These are phyloP conservation scores for Lactarius deliciosus DNA, from an alignment of 768 basidiomycete species.

Conservation along the genomic window DNA sequence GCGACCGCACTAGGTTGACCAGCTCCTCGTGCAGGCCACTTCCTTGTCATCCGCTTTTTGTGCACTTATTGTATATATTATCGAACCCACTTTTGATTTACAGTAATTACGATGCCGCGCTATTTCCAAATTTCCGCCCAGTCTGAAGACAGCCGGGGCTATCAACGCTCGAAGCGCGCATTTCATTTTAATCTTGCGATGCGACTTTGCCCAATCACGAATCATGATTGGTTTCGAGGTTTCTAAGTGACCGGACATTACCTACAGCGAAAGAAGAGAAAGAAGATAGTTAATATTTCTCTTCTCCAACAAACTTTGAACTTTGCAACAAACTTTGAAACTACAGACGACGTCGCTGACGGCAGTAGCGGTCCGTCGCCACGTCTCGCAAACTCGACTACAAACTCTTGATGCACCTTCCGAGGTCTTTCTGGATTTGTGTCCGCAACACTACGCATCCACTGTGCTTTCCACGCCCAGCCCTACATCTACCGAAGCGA, in stretches of 20 bases:
- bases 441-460: neutral
- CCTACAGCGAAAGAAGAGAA: neutral
- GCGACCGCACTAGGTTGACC: slow-evolving; percentile 2
- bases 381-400: neutral
- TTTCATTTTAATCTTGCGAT: neutral
- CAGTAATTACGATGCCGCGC: neutral
- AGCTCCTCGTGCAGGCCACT: neutral
- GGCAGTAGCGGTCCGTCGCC: slow-evolving; percentile 8
- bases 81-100: neutral
- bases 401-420: neutral
- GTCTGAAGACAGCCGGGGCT: neutral
- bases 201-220: neutral
- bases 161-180: neutral
- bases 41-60: neutral
- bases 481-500: neutral
- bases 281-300: neutral
- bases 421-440: neutral
- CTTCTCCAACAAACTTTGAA: neutral
- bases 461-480: neutral
- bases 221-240: neutral
- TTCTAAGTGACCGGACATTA: neutral
- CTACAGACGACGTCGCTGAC: neutral
- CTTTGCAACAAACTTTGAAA: neutral
- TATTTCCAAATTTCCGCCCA: neutral
- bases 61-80: neutral